Conservation (phyloP, 2,329 filamentous ascomycete genomes). For the Aureobasidium melanogenum region DNA sequence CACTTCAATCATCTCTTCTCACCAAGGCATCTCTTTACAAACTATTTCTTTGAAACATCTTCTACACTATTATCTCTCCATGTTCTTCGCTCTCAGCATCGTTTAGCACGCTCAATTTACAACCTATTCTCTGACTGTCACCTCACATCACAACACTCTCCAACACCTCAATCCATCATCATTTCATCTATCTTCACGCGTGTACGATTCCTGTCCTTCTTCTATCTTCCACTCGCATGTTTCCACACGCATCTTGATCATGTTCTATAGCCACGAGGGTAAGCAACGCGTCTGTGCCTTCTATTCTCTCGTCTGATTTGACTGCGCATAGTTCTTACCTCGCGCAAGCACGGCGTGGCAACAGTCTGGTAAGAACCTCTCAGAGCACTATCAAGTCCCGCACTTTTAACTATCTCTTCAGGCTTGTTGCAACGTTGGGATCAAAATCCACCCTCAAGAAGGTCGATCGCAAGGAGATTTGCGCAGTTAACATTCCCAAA, state of each 20-base stretch:
- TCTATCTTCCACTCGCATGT: background rate
- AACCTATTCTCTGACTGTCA: background rate
- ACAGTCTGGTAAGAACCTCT: slow-evolving; percentile 71
- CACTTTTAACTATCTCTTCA: slow-evolving; percentile 31
- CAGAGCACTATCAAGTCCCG: background rate
- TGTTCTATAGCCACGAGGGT: slow-evolving; percentile 98
- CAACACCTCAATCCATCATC: background rate
- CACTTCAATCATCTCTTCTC: background rate
- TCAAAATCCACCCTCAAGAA: slow-evolving; percentile 61
- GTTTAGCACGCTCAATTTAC: background rate
- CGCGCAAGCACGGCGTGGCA: slow-evolving; percentile 79
- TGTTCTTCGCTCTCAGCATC: too few species aligned
- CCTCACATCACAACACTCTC: background rate
- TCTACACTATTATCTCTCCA: background rate
- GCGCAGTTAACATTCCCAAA: slow-evolving; percentile 75
- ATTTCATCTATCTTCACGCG: background rate
- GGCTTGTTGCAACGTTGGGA: slow-evolving; percentile 86
- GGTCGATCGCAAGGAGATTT: slow-evolving; percentile 76
- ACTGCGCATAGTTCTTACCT: slow-evolving; percentile 58
- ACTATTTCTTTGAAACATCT: background rate
- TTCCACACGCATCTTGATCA: slow-evolving; percentile 29
- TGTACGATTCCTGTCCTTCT: background rate
- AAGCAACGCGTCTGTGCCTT: slow-evolving; percentile 25
- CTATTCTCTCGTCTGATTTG: background rate
- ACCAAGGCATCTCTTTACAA: background rate